These are phyloP conservation scores for Naganishia sp. DNA, from an alignment of 1,284 basidiomycete species.

Conservation along the genomic window DNA sequence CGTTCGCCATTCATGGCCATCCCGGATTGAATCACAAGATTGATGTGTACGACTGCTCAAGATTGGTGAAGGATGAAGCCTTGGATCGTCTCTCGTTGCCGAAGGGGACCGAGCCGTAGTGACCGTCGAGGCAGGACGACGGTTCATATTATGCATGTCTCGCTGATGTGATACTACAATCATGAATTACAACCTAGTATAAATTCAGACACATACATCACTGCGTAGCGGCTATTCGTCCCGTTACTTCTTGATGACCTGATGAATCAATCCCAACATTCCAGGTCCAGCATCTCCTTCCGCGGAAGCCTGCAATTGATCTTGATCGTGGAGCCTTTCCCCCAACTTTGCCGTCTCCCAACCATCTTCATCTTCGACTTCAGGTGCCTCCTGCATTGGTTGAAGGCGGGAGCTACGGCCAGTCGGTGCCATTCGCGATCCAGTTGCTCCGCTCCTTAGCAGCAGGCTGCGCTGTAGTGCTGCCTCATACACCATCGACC, in stretches of 20 bases:
- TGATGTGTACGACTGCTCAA: constrained; percentile 58
- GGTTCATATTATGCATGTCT: too few relatives aligned
- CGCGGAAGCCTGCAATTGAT: constrained; percentile 6
- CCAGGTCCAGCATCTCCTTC: constrained; percentile 14
- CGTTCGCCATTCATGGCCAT: constrained; percentile 68
- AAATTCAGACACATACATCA: too few relatives aligned
- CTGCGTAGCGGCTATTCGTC: too few relatives aligned
- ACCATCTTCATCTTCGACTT: constrained; percentile 31
- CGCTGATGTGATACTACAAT: too few relatives aligned
- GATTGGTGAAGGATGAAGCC: constrained; percentile 44
- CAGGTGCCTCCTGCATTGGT: constrained; percentile 23
- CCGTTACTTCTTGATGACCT: constrained; percentile 22
- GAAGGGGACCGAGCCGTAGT: constrained; percentile 26
- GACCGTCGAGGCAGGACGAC: not conserved
- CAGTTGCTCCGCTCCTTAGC: constrained; percentile 20
- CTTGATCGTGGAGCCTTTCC: not conserved
- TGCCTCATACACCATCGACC: constrained; percentile 32
- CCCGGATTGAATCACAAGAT: constrained; percentile 82
- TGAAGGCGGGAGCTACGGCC: constrained; percentile 12
- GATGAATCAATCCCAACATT: constrained; percentile 18
- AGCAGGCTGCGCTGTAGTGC: constrained; percentile 33
- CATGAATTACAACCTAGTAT: too few relatives aligned
- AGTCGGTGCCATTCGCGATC: not conserved
- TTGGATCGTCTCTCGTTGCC: constrained; percentile 56
- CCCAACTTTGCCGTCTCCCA: constrained; percentile 30